Base-by-base conservation (phyloP, 2,329 filamentous ascomycete species). In the Cladophialophora exuberans region DNA sequence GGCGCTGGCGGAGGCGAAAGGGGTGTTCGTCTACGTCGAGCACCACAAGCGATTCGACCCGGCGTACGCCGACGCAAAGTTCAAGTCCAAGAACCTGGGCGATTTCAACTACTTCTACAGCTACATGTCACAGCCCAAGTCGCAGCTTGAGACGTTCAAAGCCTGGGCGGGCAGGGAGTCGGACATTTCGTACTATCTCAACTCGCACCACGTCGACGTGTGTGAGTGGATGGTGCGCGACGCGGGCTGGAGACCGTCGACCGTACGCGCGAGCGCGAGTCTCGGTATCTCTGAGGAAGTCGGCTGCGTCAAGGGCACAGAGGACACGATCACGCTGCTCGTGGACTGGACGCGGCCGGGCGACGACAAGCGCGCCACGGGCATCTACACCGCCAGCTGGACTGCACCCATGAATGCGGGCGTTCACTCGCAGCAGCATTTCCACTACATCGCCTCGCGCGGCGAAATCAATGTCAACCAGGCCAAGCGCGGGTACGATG, bases 71-170 rank as follows among this genome's bases (percentile, higher is more conserved):
- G 92, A 97, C 71, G 93, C 93, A 11, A 43, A 51, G 36, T 61
- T 62, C 56, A 83, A 86, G 45, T 85, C 87, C 65, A 89, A 90
- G 11, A 76, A 83, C 68, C 79, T 97, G 6, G 92, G 92, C 62
- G 90, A 96, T 75, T 97, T 97, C 84, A 96, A 96, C 79, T 97
- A 97, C 80, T 97, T 96, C 72, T 97, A 96, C 81, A 88, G 84
- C 65, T 97, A 97, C 82, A 96, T 96, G 91, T 90, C 86, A 45
- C 91, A 96, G 79, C 89, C 87, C 57, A 96, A 95, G 76, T 90
- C 82, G 46, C 91, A 96, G 76, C 83, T 96, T 43, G 89, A 95
- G 79, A 96, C 91, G 0, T 96, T 96, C 84, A 92, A 90, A 74
- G 88, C 90, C 2, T 96, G 91, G 91, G 92, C 92, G 0, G 92